Conservation (phyloP, 805 yeast genomes). For the Candida qinlingensis region DNA sequence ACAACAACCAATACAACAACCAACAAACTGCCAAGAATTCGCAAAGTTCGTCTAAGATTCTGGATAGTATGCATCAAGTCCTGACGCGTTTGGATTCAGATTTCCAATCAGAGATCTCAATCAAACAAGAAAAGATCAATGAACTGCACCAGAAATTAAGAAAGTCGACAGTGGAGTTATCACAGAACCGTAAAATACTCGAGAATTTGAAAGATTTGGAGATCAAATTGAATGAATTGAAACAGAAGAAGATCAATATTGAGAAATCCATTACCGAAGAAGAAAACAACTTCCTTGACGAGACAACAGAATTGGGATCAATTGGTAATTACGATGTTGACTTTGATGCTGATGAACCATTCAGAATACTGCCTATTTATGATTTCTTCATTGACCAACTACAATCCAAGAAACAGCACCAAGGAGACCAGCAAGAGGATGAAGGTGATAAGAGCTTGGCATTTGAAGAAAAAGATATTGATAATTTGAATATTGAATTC, state of each 20-base stretch:
- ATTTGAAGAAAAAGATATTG: conserved; percentile 7
- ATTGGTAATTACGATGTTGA: conserved; percentile 44
- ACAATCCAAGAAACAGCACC: conserved; percentile 3
- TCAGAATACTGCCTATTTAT: conserved; percentile 58
- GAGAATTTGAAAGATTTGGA: conserved; percentile 48
- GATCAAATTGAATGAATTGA: conserved; percentile 40
- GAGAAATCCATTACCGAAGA: conserved; percentile 62
- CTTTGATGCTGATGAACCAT: conserved; percentile 91
- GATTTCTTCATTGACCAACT: conserved; percentile 43
- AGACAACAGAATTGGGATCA: conserved; percentile 33
- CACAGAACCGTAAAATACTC: conserved; percentile 40
- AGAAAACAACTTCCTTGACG: conserved; percentile 46
- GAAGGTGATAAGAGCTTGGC: conserved; percentile 3
- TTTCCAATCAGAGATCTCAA: conserved; percentile 50
- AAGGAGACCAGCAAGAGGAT: neutral
- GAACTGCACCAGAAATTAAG: conserved; percentile 51
- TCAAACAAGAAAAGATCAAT: conserved; percentile 47
- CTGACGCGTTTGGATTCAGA: conserved; percentile 49
- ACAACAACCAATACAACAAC: neutral
- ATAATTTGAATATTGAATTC: conserved; percentile 6
- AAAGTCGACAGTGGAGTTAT: conserved; percentile 48
- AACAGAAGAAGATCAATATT: conserved; percentile 51
- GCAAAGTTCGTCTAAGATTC: conserved; percentile 32
- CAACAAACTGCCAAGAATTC: neutral
- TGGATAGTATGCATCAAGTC: conserved; percentile 47